Base-by-base conservation (phyloP, 768 basidiomycete genomes). In the Lyophyllum semitale region DNA sequence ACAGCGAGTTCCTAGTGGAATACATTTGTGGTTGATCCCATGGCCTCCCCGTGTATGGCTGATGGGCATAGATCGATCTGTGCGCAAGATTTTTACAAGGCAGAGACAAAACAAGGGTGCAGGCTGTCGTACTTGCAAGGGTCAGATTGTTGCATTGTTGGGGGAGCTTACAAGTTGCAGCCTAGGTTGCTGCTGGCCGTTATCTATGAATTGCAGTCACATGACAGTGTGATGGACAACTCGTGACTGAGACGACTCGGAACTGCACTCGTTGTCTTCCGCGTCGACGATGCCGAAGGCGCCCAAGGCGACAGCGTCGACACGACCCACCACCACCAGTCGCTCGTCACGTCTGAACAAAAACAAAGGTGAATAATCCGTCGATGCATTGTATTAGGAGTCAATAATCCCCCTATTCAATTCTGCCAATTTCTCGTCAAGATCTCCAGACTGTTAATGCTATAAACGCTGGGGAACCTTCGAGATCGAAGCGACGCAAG, bases 271-370 rank as follows among this genome's bases (percentile, higher is more conserved):
- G 27, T 55, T 23, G 27, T 45, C 43, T 13, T 56, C 51, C 30
- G 17, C 37, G 23, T 53, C 38, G 40, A 48, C 57, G 42, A 67
- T 67, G 64, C 64, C 66, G 25, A 61, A 56, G 49, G 44, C 53
- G 17, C 43, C 59, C 38, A 59, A 50, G 37, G 29, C 33, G 2
- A 42, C 59, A 25, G 29, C 50, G 7, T 2, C 48, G 46, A 42
- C 54, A 15, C 38, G 33, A 41, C 54, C 54, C 32, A 58, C 23
- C 32, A 58, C 23, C 17, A 58, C 52, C 33, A 60, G 67, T 27
- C 68, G 70, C 1, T 74, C 73, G 11, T 67, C 70, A 35, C 66
- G 72, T 32, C 63, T 74, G 40, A 71, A 58, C 54, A 63, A 66
- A 30, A 55, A 40, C 22, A 35, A 57, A 42, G 54, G 61, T 54